Percentiles rank a stretch among this genome's conserved stretches.
phyloP scores from a whole-genome alignment of 106 monocot genomes.

The Allium sativum region DNA sequence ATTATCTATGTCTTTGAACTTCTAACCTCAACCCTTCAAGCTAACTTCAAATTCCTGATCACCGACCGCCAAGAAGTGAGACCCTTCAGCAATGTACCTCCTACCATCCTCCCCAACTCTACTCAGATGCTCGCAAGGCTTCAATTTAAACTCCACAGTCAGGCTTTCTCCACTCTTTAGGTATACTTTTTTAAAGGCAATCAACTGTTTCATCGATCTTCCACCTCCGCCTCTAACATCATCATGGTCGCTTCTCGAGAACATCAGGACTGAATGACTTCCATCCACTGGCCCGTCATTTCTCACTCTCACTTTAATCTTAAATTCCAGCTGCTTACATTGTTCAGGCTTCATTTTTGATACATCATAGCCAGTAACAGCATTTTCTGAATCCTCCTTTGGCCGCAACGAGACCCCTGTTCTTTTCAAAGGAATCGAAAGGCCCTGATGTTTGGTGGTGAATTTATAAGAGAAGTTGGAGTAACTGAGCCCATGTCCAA shows the following conservation, averaged over 20 bases:
- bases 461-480: conserved; percentile 51
- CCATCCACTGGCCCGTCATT: conserved; percentile 56
- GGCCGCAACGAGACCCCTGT: conserved; percentile 30
- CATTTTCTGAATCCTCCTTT: conserved; percentile 25
- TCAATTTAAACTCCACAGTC: conserved; percentile 13
- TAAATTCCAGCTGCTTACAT: too few species aligned
- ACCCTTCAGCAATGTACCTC: conserved; percentile 40
- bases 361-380: conserved; percentile 13
- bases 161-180: conserved; percentile 6
- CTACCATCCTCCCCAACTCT: conserved; percentile 31
- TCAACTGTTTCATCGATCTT: conserved; percentile 34
- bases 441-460: conserved; percentile 31
- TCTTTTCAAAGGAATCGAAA: conserved; percentile 9
- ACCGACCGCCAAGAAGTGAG: conserved; percentile 46
- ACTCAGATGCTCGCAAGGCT: conserved; percentile 53
- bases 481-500: conserved; percentile 88
- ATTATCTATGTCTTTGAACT: too few species aligned
- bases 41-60: conserved; percentile 24
- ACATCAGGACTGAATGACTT: conserved; percentile 39
- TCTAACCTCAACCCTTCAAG: too few species aligned
- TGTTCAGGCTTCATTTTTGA: too few species aligned
- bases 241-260: conserved; percentile 16
- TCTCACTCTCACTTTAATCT: neutral
- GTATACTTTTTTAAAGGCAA: conserved; percentile 37
- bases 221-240: conserved; percentile 11